Percentiles rank a stretch among this genome's conserved stretches.
Conservation (phyloP, 352 stramenopile species). For the Blastocystis sp. region DNA sequence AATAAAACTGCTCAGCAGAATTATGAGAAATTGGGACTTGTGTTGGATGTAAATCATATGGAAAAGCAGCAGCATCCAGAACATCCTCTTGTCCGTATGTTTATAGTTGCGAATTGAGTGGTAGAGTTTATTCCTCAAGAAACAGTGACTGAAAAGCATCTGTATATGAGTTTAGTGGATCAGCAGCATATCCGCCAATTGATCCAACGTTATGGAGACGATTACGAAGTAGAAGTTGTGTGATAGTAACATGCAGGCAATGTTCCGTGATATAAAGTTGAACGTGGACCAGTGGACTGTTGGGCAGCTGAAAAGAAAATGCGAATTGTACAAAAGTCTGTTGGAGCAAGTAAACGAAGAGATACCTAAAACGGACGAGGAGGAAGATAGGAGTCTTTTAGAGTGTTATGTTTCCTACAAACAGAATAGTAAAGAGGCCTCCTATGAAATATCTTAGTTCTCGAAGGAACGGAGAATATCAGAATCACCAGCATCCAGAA, state of each 20-base stretch:
- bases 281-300: neutral
- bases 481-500: conserved; percentile 93
- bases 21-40: neutral
- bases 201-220: conserved; percentile 20
- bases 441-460: neutral
- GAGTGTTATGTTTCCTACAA: neutral
- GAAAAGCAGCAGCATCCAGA: neutral
- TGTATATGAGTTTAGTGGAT: neutral
- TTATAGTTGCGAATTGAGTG: neutral
- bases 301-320: neutral
- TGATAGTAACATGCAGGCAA: neutral
- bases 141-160: neutral
- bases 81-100: neutral
- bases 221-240: neutral
- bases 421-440: conserved; percentile 11
- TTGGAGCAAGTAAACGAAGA: neutral
- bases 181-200: neutral
- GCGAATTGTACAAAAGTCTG: neutral
- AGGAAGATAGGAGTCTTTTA: conserved; percentile 6
- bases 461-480: conserved; percentile 83
- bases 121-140: conserved; percentile 18
- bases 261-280: conserved; percentile 32
- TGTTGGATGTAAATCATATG: neutral
- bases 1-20: conserved; percentile 26
- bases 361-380: neutral